These are phyloP conservation scores for Betula pendula DNA, from an alignment of 306 rosid species.

Conservation along the genomic window DNA sequence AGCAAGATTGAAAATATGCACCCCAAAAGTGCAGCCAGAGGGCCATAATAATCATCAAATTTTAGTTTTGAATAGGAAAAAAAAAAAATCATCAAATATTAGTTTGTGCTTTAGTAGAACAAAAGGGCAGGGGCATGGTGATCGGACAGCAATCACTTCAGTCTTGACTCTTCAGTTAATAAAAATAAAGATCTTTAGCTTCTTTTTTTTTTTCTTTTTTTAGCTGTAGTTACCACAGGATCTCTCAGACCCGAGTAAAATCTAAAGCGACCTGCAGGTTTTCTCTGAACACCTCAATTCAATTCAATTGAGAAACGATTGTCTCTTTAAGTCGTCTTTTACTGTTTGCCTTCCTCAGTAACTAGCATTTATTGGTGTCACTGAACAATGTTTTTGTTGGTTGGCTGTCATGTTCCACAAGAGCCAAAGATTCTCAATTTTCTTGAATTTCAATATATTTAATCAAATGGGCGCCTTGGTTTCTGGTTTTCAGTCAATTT, in stretches of 20 bases:
- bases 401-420: slow-evolving; percentile 35
- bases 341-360: slow-evolving; percentile 4
- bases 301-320: background rate
- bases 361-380: slow-evolving; percentile 33
- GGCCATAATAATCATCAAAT: too few relatives aligned
- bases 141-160: background rate
- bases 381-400: slow-evolving; percentile 27
- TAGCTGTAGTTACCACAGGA: background rate
- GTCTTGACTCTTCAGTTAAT: too few relatives aligned
- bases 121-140: background rate
- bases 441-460: slow-evolving; percentile 12
- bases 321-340: slow-evolving; percentile 10
- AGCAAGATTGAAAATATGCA: too few relatives aligned
- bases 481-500: slow-evolving; percentile 30
- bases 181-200: background rate
- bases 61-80: too few relatives aligned
- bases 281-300: background rate
- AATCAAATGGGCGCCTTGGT: slow-evolving; percentile 16
- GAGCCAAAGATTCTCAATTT: slow-evolving; percentile 41
- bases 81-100: too few relatives aligned
- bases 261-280: background rate
- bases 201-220: too few relatives aligned
- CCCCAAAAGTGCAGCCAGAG: too few relatives aligned
- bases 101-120: too few relatives aligned
- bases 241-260: background rate